Evolutionary conservation across 306 rosid species (phyloP), one percentile per base, ranked within the genome.

Genomic region (Abrus precatorius): DNA sequence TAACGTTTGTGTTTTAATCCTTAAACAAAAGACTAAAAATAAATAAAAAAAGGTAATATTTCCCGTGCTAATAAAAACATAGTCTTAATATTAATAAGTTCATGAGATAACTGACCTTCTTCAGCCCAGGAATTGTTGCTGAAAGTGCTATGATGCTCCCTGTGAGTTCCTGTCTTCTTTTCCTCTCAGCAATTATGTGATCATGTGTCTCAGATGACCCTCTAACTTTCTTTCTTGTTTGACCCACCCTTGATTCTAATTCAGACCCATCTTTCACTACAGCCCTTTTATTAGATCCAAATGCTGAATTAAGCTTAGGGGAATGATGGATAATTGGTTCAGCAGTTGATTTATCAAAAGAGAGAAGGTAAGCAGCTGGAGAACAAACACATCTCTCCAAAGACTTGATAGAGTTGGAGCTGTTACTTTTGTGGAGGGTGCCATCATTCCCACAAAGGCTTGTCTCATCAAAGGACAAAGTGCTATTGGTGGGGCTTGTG

Each of bases 71-170:
- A 20, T 20, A 20, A 20, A 20, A 20, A 20, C 20, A 20, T 36
- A 44, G 9, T 44, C 9, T 44, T 44, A 44, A 44, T 20, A 20
- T 44, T 44, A 8, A 5, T 41, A 12, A 13, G 12, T 36, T 36
- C 11, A 38, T 11, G 1, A 44, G 2, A 20, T 30, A 41, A 38
- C 77, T 61, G 5, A 71, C 85, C 85, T 76, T 82, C 65, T 76
- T 82, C 78, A 82, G 69, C 5, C 85, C 85, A 33, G 85, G 85
- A 29, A 82, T 82, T 20, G 70, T 69, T 6, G 85, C 82, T 40
- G 85, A 82, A 69, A 76, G 85, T 30, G 72, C 60, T 38, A 82
- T 82, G 66, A 82, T 69, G 43, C 32, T 60, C 36, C 57, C 45
- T 1, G 82, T 82, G 14, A 82, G 75, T 7, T 82, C 82, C 53